A percentile compares a stretch with the other conserved stretches of the same genome.
phyloP scores from a whole-genome alignment of 2,329 filamentous ascomycete species.

The Fusarium abutilonis region DNA sequence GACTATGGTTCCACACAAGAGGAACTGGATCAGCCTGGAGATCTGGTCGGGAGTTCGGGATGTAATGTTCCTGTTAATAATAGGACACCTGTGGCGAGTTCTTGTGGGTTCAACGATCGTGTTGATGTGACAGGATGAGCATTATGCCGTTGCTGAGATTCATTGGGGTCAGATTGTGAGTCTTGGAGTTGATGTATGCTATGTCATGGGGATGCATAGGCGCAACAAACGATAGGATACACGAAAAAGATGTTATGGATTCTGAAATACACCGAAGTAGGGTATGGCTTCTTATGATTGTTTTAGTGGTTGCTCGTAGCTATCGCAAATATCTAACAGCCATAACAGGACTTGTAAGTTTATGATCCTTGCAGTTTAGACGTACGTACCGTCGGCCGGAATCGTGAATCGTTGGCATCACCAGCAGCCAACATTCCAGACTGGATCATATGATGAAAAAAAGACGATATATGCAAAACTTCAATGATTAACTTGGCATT shows the following conservation, averaged over 20 bases:
- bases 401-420: too few species aligned
- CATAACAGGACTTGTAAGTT: too few species aligned
- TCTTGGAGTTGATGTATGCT: slow-evolving; percentile 20
- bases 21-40: slow-evolving; percentile 58
- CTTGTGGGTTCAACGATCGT: slow-evolving; percentile 21
- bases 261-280: neutral
- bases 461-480: too few species aligned
- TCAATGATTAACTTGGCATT: too few species aligned
- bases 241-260: neutral
- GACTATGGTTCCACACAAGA: slow-evolving; percentile 58
- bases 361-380: too few species aligned
- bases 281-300: too few species aligned
- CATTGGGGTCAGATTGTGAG: slow-evolving; percentile 12
- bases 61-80: slow-evolving; percentile 22
- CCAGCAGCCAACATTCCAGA: too few species aligned
- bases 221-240: slow-evolving; percentile 22
- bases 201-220: slow-evolving; percentile 13
- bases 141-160: neutral
- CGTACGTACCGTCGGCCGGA: too few species aligned
- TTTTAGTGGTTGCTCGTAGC: too few species aligned
- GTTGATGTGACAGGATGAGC: neutral
- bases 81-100: neutral
- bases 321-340: too few species aligned
- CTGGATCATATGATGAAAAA: too few species aligned
- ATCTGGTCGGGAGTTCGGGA: slow-evolving; percentile 51